A percentile compares a stretch with the other conserved stretches of the same genome.
phyloP scores from a whole-genome alignment of 73 alveolate genomes.

The Tetrahymena malaccensis region DNA sequence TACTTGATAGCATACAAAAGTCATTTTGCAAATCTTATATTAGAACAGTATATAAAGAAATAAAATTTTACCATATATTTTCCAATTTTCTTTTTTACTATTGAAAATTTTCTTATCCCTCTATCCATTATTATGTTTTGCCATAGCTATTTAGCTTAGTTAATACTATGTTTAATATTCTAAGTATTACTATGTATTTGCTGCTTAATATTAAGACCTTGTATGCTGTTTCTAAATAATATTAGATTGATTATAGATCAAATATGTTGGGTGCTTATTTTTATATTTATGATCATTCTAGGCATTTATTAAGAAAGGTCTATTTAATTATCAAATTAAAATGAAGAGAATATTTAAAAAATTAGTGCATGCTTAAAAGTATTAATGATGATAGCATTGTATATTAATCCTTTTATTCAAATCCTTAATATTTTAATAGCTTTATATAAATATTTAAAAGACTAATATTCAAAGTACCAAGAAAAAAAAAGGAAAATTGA shows the following conservation, averaged over 20 bases:
- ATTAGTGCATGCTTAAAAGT: not conserved
- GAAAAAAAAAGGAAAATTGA: not conserved
- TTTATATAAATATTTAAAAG: too few relatives aligned
- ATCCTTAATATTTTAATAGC: not conserved
- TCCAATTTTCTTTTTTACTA: not conserved
- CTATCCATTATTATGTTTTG: not conserved
- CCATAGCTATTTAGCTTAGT: not conserved
- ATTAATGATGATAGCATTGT: not conserved
- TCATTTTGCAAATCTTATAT: not conserved
- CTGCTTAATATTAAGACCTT: not conserved
- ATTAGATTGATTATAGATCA: not conserved
- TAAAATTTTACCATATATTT: not conserved
- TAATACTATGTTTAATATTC: too few relatives aligned
- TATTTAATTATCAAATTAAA: not conserved
- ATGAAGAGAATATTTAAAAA: not conserved
- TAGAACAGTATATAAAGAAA: not conserved
- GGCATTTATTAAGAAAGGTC: not conserved
- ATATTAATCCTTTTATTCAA: not conserved
- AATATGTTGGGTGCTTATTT: not conserved
- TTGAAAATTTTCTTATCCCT: not conserved
- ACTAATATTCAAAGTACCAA: not conserved
- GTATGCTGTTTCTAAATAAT: not conserved
- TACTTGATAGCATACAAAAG: not conserved
- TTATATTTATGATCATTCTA: not conserved
- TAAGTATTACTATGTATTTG: not conserved